A percentile compares a stretch with the other conserved stretches of the same genome.
phyloP scores from a whole-genome alignment of 441 rosid genomes.

The Gossypium laxum region DNA sequence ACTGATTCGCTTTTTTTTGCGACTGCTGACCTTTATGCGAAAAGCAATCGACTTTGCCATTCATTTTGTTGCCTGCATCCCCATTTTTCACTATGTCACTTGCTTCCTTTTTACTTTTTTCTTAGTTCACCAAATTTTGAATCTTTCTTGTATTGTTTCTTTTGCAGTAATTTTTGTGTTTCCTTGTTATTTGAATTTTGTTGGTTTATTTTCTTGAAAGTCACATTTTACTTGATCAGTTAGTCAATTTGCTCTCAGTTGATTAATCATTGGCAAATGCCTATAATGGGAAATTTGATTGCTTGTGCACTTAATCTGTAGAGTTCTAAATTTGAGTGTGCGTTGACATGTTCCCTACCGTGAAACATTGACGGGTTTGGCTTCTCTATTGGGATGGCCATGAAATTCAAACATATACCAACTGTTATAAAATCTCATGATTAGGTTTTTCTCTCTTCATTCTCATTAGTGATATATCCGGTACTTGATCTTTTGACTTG shows the following conservation, averaged over 20 bases:
- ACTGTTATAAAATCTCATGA: neutral
- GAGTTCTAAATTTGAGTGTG: neutral
- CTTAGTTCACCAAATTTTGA: neutral
- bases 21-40: neutral
- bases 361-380: neutral
- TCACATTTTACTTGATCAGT: neutral
- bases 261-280: neutral
- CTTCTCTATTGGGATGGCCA: neutral
- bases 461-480: neutral
- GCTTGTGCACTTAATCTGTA: neutral
- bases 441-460: neutral
- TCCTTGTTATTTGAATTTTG: neutral
- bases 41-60: neutral
- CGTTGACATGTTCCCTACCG: neutral
- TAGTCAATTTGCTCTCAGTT: neutral
- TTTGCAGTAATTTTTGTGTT: neutral
- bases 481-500: neutral
- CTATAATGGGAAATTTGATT: neutral
- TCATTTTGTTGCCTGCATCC: neutral
- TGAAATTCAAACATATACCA: neutral
- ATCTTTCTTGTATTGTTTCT: neutral
- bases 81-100: neutral
- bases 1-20: neutral
- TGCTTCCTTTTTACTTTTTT: neutral
- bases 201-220: neutral